Base-by-base conservation (phyloP, 768 basidiomycete genomes). In the Boletellus ananas region DNA sequence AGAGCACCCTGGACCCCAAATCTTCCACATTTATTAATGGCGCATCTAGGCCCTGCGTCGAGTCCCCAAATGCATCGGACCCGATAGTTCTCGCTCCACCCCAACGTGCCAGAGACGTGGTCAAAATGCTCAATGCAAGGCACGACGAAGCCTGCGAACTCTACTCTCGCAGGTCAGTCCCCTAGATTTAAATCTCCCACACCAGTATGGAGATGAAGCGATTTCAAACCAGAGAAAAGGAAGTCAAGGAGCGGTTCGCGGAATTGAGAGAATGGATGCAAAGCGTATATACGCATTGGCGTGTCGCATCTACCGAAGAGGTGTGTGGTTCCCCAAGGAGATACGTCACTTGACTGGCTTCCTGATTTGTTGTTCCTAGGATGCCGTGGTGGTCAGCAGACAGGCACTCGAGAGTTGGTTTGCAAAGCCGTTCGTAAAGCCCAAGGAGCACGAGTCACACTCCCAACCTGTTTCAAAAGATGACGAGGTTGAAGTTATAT, bases 241-340 rank as follows among this genome's bases (percentile, higher is more conserved):
- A 67, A 33, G 63, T 74, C 8, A 72, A 69, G 53, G 63, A 52
- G 8, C 65, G 54, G 5, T 90, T 90, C 58, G 59, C 73, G 27
- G 70, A 75, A 46, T 62, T 79, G 42, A 74, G 85, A 39, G 60
- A 67, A 14, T 76, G 72, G 51, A 80, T 90, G 51, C 74, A 72
- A 67, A 71, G 74, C 34, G 79, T 91, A 8, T 90, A 84, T 66
- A 73, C 56, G 3, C 71, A 67, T 33, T 93, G 90, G 90, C 72
- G 75, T 51, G 58, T 83, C 4, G 58, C 65, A 25, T 72, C 74
- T 16, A 57, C 65, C 18, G 63, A 74, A 12, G 74, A 80, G 67
- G 89, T 87, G 52, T 50, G 69, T 50, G 31, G 50, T 37, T 51
- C 27, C 9, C 17, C 33, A 47, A 35, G 27, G 39, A 25, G 21